Base-by-base conservation (phyloP, 108 stramenopile genomes). In the Cyclotella sp. region DNA sequence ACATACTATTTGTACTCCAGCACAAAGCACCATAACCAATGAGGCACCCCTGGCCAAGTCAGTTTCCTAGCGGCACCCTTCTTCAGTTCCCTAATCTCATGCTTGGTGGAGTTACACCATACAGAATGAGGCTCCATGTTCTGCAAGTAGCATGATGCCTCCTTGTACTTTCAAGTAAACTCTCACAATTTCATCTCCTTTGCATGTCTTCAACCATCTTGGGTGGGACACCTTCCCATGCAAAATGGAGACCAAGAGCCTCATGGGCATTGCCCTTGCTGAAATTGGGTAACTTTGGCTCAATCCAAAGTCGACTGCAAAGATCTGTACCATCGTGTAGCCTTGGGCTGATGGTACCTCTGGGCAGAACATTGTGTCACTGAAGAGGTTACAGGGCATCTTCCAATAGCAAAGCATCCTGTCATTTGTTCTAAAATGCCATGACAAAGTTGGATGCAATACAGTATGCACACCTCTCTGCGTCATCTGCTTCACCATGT, bases 101-200 rank as follows among this genome's bases (percentile, higher is more conserved):
- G 63, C 54, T 85, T 81, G 4, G 80, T 73, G 13, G 43, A 27
- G 13, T 85, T 77, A 1, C 29, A 41, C 68, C 78, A 79, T 2
- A 70, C 72, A 9, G 77, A 68, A 52, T 78, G 52, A 0, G 84
- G 66, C 44, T 88, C 77, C 13, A 52, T 74, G 63, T 52, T 40
- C 7, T 64, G 57, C 14, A 79, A 44, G 63, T 70, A 34, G 3
- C 68, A 67, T 0, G 53, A 63, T 1, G 79, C 69, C 22, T 74
- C 63, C 0, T 30, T 43, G 26, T 39, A 49, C 58, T 85, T 83
- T 0, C 66, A 27, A n/a, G 11, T 9, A 46, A 84, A 81, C 5
- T 75, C 73, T 13, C 70, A 75, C 34, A 34, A 3, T 30, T 45
- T 42, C 11, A 66, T 70, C 44, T 87, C 86, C 5, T 63, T 53